A percentile compares a stretch with the other conserved stretches of the same genome.
Evolutionary conservation across 352 stramenopile species (phyloP).

Genomic region (Phytophthora podocarpi): DNA sequence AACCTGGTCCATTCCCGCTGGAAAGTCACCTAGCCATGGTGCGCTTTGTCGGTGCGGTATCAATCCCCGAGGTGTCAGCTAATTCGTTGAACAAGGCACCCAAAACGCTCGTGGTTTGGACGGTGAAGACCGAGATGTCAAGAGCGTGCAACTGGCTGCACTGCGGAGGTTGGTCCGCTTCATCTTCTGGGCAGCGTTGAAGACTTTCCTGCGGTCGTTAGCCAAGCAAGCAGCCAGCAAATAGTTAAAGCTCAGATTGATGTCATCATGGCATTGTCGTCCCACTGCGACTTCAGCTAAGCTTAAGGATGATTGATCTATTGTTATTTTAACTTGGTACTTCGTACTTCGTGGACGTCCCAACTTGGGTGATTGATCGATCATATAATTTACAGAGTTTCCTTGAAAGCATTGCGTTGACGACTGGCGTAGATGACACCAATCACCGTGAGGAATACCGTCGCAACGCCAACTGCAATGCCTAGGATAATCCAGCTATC

Average conservation of each 20-base stretch:
- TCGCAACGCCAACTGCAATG: slow-evolving; percentile 26
- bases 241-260: too few species aligned
- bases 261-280: too few species aligned
- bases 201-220: slow-evolving; percentile 31
- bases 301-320: not conserved
- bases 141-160: slow-evolving; percentile 25
- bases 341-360: slow-evolving; percentile 9
- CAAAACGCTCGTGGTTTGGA: slow-evolving; percentile 54
- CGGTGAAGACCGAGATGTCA: slow-evolving; percentile 35
- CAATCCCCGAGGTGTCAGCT: not conserved
- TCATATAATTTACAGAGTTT: slow-evolving; percentile 34
- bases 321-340: slow-evolving; percentile 22
- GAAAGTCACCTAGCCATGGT: slow-evolving; percentile 57
- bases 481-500: slow-evolving; percentile 44
- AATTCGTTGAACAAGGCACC: not conserved
- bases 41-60: slow-evolving; percentile 46
- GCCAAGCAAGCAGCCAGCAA: slow-evolving; percentile 16
- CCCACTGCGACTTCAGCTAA: too few species aligned
- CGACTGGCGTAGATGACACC: slow-evolving; percentile 42
- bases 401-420: slow-evolving; percentile 37
- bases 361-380: not conserved
- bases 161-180: slow-evolving; percentile 44
- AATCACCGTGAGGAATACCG: slow-evolving; percentile 39
- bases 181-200: slow-evolving; percentile 36
- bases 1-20: slow-evolving; percentile 48